A percentile compares a stretch with the other conserved stretches of the same genome.
Evolutionary conservation across 495 filamentous ascomycete species (phyloP).

Genomic region (Margaritispora aquatica): DNA sequence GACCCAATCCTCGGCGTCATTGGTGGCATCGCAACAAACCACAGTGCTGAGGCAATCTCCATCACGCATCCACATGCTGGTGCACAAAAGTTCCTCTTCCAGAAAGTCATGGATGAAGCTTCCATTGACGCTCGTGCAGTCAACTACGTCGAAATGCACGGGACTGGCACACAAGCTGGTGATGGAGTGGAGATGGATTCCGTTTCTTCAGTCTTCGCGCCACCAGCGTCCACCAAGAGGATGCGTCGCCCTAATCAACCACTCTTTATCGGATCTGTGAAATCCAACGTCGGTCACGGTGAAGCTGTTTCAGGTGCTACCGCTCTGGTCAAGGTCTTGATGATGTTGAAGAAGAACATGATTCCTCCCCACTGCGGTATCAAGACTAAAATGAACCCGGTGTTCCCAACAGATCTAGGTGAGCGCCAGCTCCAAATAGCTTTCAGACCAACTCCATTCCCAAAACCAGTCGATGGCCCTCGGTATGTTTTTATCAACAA

Average conservation of each 20-base stretch:
- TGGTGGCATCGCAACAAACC: constrained; percentile 62
- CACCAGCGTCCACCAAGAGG: constrained; percentile 38
- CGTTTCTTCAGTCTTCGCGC: constrained; percentile 77
- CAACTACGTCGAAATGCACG: constrained; percentile 83
- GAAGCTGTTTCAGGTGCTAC: constrained; percentile 83
- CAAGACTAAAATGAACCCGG: constrained; percentile 73
- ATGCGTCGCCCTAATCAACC: constrained; percentile 60
- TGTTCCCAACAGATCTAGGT: constrained; percentile 66
- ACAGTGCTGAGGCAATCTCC: constrained; percentile 66
- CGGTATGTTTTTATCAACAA: constrained; percentile 60
- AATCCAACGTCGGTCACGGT: constrained; percentile 85
- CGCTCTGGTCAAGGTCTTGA: constrained; percentile 71
- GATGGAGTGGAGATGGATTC: constrained; percentile 73
- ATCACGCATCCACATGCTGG: constrained; percentile 74
- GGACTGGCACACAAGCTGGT: constrained; percentile 78
- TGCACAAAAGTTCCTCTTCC: constrained; percentile 10
- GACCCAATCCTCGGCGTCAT: constrained; percentile 69
- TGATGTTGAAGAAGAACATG: constrained; percentile 71
- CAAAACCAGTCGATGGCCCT: constrained; percentile 49
- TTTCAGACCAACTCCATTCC: constrained; percentile 50
- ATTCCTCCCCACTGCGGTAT: constrained; percentile 86
- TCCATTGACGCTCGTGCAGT: constrained; percentile 65
- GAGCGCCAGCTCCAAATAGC: constrained; percentile 71
- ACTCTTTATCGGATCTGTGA: constrained; percentile 75
- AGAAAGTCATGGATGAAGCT: constrained; percentile 66